Evolutionary conservation across 2,329 filamentous ascomycete genomes (phyloP).

Genomic region (Fusarium temperatum): DNA sequence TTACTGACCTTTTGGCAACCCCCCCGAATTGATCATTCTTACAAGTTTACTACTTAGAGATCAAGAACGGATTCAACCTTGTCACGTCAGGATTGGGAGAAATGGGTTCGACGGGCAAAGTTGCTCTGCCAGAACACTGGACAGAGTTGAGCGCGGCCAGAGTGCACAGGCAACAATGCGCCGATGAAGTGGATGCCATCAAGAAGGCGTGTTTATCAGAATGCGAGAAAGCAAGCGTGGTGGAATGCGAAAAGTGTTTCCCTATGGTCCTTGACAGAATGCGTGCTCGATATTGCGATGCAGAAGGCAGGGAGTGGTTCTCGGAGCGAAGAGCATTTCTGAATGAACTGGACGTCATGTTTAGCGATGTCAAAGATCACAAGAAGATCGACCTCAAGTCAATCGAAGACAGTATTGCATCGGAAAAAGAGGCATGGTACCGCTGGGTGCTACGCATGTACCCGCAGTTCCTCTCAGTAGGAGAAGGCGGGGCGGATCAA

Average conservation of each 20-base stretch:
- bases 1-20: neutral
- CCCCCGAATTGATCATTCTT: neutral
- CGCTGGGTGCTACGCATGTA: slow-evolving; percentile 54
- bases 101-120: slow-evolving; percentile 40
- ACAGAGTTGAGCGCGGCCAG: slow-evolving; percentile 49
- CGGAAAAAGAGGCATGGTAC: slow-evolving; percentile 64
- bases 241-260: slow-evolving; percentile 60
- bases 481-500: slow-evolving; percentile 41
- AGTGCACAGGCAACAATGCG: slow-evolving; percentile 48
- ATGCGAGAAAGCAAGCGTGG: slow-evolving; percentile 54
- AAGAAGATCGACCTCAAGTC: slow-evolving; percentile 53
- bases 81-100: neutral
- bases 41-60: neutral
- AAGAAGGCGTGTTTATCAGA: slow-evolving; percentile 54
- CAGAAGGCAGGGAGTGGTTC: slow-evolving; percentile 60
- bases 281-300: slow-evolving; percentile 48
- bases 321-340: slow-evolving; percentile 58
- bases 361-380: slow-evolving; percentile 57
- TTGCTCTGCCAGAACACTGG: slow-evolving; percentile 51
- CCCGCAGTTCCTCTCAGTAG: slow-evolving; percentile 50
- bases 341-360: slow-evolving; percentile 58
- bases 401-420: slow-evolving; percentile 60
- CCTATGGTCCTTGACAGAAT: slow-evolving; percentile 57
- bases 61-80: neutral
- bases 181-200: slow-evolving; percentile 54